Evolutionary conservation across 495 filamentous ascomycete genomes (phyloP).

Genomic region (Aspergillus heteromorphus): DNA sequence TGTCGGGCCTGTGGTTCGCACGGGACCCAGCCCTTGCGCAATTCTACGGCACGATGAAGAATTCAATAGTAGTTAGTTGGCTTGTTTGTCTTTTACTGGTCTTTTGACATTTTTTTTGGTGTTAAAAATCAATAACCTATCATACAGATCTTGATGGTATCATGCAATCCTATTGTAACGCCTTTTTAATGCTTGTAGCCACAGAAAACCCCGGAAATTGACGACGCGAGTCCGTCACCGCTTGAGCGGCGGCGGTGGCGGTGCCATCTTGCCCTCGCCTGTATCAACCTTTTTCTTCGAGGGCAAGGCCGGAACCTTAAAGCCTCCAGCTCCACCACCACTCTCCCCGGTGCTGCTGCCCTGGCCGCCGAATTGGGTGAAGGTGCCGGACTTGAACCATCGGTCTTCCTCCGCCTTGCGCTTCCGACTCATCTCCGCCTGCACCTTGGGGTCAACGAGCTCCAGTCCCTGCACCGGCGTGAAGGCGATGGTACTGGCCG

Average conservation of each 20-base stretch:
- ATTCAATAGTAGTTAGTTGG: background rate
- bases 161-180: slow-evolving; percentile 18
- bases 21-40: background rate
- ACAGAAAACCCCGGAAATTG: slow-evolving; percentile 2
- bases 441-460: slow-evolving; percentile 89
- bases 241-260: slow-evolving; percentile 30
- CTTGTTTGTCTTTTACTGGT: no score
- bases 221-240: slow-evolving; percentile 6
- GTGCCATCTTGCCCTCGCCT: slow-evolving; percentile 41
- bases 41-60: background rate
- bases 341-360: slow-evolving; percentile 24
- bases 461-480: slow-evolving; percentile 93
- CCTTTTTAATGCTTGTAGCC: slow-evolving; percentile 12
- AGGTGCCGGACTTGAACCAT: slow-evolving; percentile 94
- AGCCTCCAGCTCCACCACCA: no score
- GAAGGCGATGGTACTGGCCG: slow-evolving; percentile 83
- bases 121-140: slow-evolving; percentile 4
- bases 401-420: slow-evolving; percentile 88
- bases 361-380: slow-evolving; percentile 75
- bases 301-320: slow-evolving; percentile 48
- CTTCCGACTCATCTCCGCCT: slow-evolving; percentile 75
- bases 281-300: slow-evolving; percentile 41
- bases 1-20: background rate
- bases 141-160: slow-evolving; percentile 19
- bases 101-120: background rate